Evolutionary conservation across 768 basidiomycete species (phyloP).

Genomic region (Leccinum rimulosum): DNA sequence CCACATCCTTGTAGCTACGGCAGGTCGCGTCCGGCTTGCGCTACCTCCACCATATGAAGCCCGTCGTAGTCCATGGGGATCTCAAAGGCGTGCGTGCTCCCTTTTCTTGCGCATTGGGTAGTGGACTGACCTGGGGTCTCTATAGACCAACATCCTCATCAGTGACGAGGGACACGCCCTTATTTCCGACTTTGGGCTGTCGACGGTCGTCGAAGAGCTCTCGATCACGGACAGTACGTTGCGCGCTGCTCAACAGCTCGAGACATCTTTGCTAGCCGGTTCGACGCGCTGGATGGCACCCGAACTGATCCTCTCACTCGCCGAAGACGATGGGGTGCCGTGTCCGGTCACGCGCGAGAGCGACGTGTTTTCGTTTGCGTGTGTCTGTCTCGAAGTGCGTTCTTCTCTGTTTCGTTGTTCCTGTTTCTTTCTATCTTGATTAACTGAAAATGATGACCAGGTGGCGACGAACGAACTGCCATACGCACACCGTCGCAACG

Average conservation of each 20-base stretch:
- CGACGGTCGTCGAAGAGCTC: slow-evolving; percentile 55
- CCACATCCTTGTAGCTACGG: slow-evolving; percentile 36
- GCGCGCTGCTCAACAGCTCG: slow-evolving; percentile 27
- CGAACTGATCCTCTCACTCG: slow-evolving; percentile 49
- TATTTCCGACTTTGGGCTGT: slow-evolving; percentile 63
- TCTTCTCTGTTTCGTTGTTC: background rate
- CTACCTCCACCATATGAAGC: slow-evolving; percentile 55
- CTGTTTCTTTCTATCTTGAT: background rate
- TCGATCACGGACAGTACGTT: slow-evolving; percentile 27
- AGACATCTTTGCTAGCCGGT: slow-evolving; percentile 33
- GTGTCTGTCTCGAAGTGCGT: slow-evolving; percentile 56
- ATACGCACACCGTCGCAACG: slow-evolving; percentile 52
- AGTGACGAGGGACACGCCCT: slow-evolving; percentile 49
- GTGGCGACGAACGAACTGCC: slow-evolving; percentile 51
- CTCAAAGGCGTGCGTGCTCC: slow-evolving; percentile 52
- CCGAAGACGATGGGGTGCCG: slow-evolving; percentile 41
- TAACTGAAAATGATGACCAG: slow-evolving; percentile 23
- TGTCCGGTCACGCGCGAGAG: slow-evolving; percentile 49
- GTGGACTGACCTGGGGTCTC: background rate
- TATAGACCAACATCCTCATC: slow-evolving; percentile 56
- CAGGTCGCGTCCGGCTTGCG: slow-evolving; percentile 57
- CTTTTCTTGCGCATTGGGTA: background rate
- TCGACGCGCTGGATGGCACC: slow-evolving; percentile 48
- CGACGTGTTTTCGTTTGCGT: slow-evolving; percentile 62
- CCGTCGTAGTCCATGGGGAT: slow-evolving; percentile 58